A percentile compares a stretch with the other conserved stretches of the same genome.
Conservation (phyloP, 1,284 basidiomycete species). For the Microbotryum lychnidis-dioicae region DNA sequence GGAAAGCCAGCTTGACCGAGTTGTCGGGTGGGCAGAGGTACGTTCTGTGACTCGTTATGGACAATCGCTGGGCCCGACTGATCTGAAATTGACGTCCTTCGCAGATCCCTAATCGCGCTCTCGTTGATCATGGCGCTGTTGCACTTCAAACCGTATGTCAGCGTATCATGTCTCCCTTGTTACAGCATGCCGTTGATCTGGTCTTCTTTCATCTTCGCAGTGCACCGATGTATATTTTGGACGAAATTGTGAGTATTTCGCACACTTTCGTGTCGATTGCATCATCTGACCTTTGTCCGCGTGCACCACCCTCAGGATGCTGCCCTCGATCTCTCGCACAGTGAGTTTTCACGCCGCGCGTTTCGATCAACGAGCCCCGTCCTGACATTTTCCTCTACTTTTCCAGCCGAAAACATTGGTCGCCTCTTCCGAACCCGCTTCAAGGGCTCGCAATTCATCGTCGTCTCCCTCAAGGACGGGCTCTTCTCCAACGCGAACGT, state of each 20-base stretch:
- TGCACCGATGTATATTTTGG: constrained; percentile 98
- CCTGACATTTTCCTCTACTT: neutral
- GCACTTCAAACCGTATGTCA: constrained; percentile 74
- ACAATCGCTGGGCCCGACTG: constrained; percentile 13
- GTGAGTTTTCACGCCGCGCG: constrained; percentile 43
- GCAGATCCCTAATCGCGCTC: constrained; percentile 85
- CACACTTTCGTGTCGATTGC: neutral
- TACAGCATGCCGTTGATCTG: neutral
- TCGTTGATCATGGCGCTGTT: constrained; percentile 96
- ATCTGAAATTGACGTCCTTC: constrained; percentile 33
- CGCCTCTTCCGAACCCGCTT: constrained; percentile 95
- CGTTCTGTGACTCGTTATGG: constrained; percentile 29
- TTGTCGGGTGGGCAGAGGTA: constrained; percentile 93
- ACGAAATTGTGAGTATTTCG: constrained; percentile 62
- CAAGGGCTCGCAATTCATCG: constrained; percentile 95
- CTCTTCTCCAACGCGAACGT: constrained; percentile 39
- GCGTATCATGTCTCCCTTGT: too few relatives aligned
- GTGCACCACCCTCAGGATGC: constrained; percentile 43
- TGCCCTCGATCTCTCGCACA: constrained; percentile 89
- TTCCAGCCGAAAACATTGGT: constrained; percentile 67
- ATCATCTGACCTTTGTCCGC: neutral
- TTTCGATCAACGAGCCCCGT: neutral
- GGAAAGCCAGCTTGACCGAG: constrained; percentile 96
- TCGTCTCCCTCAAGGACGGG: constrained; percentile 94
- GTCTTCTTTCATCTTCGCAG: neutral